Base-by-base conservation (phyloP, 208 protist genomes). In the Strigomonas culicis region DNA sequence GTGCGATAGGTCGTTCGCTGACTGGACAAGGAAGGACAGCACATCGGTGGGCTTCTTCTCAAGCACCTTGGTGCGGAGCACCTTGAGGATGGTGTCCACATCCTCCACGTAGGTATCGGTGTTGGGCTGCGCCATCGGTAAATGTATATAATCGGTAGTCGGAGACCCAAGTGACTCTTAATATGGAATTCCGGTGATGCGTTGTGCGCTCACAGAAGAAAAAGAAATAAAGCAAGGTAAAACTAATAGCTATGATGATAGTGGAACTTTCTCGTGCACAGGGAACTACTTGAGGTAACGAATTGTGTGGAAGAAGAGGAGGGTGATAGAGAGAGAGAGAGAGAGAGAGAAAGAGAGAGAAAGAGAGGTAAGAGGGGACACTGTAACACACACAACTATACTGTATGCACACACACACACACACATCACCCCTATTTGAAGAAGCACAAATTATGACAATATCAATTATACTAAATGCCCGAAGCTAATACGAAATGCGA, bases 71-170 rank as follows among this genome's bases (percentile, higher is more conserved):
- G 64, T 64, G 41, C 84, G 90, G 4, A 93, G 62, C 1, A 46
- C 46, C 68, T 93, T 82, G 31, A 95, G 83, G 36, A 93, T 84
- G 39, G 17, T 53, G 59, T 92, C 79, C 24, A 92, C 70, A 41
- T 87, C 75, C 13, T 69, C 68, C 44, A 68, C 58, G 57, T 87
- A 92, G 13, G 66, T 36, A 31, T 75, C 63, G n/a, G 3, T 4
- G 4, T 28, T 19, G 28, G 11, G 32, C 10, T 28, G 46, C 13
- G 30, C 56, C 52, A 58, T 58, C 4, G 52, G 30, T 7, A 10
- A 22, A 46, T 46, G 17, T 46, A 46, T 46, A 46, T 46, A n/a
- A 46, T 46, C 17, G 17, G n/a, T n/a, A n/a, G n/a, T n/a, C n/a
- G n/a, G n/a, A n/a, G n/a, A n/a, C n/a, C n/a, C n/a, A n/a, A n/a